phyloP scores from a whole-genome alignment of 169 alveolate species.

The Amoebophrya sp. region DNA sequence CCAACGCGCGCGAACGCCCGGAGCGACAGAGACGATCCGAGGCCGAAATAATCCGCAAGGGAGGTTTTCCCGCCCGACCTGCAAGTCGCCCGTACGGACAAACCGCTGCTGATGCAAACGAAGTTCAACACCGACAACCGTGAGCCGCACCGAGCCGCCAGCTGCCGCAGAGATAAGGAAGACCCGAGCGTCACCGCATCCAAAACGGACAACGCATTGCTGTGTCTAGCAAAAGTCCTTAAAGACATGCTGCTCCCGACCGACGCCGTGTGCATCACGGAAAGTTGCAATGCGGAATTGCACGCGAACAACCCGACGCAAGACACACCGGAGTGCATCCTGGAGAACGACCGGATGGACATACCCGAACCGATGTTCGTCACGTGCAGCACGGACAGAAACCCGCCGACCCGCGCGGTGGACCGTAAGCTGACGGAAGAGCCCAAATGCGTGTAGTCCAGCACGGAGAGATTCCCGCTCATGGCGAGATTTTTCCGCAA shows the following conservation, averaged over 20 bases:
- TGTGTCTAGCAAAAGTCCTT: neutral
- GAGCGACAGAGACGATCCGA: neutral
- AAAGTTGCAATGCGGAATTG: neutral
- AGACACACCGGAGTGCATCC: neutral
- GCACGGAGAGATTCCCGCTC: neutral
- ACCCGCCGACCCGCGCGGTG: neutral
- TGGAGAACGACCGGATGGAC: constrained; percentile 24
- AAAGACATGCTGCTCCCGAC: neutral
- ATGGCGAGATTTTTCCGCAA: neutral
- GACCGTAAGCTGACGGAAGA: neutral
- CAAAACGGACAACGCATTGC: constrained; percentile 16
- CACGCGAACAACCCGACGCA: neutral
- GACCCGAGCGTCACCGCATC: neutral
- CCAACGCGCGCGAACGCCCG: neutral
- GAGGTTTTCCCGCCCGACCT: neutral
- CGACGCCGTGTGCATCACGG: neutral
- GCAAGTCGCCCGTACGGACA: neutral
- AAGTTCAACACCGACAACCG: neutral
- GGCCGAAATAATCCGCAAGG: neutral
- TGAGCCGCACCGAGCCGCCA: neutral
- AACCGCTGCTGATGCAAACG: neutral
- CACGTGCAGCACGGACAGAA: too few species aligned
- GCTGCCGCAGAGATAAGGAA: neutral
- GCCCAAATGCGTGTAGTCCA: neutral
- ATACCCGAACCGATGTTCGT: neutral